Percentiles rank a stretch among this genome's conserved stretches.
Evolutionary conservation across 352 stramenopile genomes (phyloP).

Genomic region (Globisporangium takayamanum): DNA sequence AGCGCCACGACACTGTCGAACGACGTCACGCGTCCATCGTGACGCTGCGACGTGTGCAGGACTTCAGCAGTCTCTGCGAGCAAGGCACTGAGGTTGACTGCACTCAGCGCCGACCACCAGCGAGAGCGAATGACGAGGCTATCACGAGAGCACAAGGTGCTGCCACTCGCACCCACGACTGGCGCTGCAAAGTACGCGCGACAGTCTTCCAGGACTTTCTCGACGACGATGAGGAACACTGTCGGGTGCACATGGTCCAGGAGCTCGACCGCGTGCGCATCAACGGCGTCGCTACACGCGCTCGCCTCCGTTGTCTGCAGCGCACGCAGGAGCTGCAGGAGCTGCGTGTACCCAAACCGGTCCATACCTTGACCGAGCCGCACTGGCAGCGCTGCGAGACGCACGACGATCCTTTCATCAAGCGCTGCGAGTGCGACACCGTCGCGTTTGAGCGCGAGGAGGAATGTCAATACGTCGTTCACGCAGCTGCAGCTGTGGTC

Average conservation of each 20-base stretch:
- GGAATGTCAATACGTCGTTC: slow-evolving; percentile 3
- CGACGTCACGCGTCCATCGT: background rate
- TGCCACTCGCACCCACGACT: background rate
- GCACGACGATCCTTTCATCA: background rate
- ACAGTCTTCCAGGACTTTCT: background rate
- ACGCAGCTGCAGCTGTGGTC: background rate
- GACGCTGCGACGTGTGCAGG: background rate
- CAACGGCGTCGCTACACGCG: background rate
- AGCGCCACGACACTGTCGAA: slow-evolving; percentile 2
- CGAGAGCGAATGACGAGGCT: background rate
- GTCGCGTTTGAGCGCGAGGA: slow-evolving; percentile 1
- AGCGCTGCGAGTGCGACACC: background rate
- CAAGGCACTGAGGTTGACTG: background rate
- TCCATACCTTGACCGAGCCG: slow-evolving; percentile 4
- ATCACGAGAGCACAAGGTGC: too few relatives aligned
- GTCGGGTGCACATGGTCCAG: background rate
- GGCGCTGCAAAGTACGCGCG: background rate
- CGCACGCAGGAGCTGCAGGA: background rate
- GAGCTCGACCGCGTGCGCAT: background rate
- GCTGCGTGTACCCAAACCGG: background rate
- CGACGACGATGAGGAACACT: slow-evolving; percentile 1
- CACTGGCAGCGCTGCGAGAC: background rate
- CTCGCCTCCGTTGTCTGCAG: background rate
- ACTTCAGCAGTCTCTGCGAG: background rate
- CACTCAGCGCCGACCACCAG: background rate